phyloP scores from a whole-genome alignment of 1,284 basidiomycete species.

The Mycena citricolor region DNA sequence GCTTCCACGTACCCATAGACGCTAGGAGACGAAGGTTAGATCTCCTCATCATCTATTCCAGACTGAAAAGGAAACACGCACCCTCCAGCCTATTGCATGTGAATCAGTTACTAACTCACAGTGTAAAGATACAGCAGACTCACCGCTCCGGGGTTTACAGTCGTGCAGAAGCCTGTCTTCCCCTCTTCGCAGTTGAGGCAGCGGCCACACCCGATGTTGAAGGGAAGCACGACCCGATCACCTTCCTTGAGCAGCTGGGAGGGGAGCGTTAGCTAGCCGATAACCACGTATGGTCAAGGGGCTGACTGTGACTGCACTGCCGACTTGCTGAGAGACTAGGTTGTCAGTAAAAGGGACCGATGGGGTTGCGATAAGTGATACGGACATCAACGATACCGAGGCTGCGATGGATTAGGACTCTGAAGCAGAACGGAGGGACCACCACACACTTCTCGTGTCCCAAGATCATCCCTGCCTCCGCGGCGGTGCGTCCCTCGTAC shows the following conservation, averaged over 20 bases:
- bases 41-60: too few relatives aligned
- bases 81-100: slow-evolving; percentile 40
- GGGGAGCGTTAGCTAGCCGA: neutral
- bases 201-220: slow-evolving; percentile 56
- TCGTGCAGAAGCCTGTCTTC: slow-evolving; percentile 50
- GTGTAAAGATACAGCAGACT: too few relatives aligned
- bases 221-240: slow-evolving; percentile 54
- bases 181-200: slow-evolving; percentile 55
- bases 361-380: slow-evolving; percentile 1
- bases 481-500: slow-evolving; percentile 55
- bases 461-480: slow-evolving; percentile 49
- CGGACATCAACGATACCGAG: slow-evolving; percentile 50
- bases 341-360: neutral
- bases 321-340: too few relatives aligned
- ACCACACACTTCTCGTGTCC: slow-evolving; percentile 52
- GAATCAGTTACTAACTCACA: neutral
- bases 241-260: slow-evolving; percentile 46
- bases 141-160: slow-evolving; percentile 56
- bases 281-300: neutral
- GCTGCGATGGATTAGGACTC: too few relatives aligned
- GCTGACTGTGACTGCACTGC: slow-evolving; percentile 41
- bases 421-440: too few relatives aligned
- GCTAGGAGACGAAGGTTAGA: slow-evolving; percentile 28
- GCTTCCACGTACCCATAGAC: slow-evolving; percentile 40
- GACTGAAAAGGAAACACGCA: too few relatives aligned